Evolutionary conservation across 306 rosid species (phyloP).

Genomic region (Vigna trinervia): DNA sequence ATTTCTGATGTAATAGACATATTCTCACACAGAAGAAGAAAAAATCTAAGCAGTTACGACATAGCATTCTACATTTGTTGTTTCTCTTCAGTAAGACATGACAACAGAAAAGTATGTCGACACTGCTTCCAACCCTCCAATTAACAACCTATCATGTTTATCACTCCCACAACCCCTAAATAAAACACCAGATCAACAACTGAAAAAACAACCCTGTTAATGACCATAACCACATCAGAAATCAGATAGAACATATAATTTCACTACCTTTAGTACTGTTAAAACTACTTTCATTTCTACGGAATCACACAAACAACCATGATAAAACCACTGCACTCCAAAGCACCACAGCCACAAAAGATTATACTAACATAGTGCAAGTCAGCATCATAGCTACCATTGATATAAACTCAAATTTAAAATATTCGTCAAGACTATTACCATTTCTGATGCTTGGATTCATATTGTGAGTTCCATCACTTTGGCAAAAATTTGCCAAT

Average conservation of each 20-base stretch:
- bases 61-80: not conserved
- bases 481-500: not conserved
- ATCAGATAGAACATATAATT: not conserved
- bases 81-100: too few species aligned
- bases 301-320: not conserved
- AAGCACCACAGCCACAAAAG: not conserved
- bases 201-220: conserved; percentile 1
- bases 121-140: not conserved
- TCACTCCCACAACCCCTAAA: not conserved
- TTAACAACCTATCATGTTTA: not conserved
- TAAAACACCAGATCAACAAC: not conserved
- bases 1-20: conserved; percentile 3
- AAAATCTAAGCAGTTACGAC: not conserved
- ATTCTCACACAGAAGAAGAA: not conserved
- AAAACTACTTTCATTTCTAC: not conserved
- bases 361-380: not conserved
- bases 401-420: not conserved
- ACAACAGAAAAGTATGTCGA: too few species aligned
- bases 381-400: not conserved
- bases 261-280: not conserved
- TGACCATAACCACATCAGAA: not conserved
- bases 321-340: not conserved
- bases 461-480: not conserved
- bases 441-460: not conserved
- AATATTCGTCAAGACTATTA: not conserved